phyloP scores from a whole-genome alignment of 306 rosid genomes.

The Lagenaria siceraria region DNA sequence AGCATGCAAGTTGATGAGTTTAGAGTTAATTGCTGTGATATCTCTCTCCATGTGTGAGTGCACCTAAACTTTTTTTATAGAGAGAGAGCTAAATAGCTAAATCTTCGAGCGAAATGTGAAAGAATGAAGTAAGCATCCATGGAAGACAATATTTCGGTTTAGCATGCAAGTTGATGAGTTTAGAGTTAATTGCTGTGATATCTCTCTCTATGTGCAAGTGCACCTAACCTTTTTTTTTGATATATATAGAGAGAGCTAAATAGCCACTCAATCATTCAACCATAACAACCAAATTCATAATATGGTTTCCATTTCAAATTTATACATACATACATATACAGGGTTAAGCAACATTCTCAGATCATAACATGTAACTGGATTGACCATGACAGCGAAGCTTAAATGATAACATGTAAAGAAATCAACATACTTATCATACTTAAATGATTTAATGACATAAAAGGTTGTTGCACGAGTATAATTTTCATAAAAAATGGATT shows the following conservation, averaged over 20 bases:
- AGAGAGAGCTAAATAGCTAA: background rate
- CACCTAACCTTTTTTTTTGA: background rate
- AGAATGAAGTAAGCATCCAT: background rate
- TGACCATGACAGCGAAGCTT: background rate
- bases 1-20: background rate
- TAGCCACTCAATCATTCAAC: background rate
- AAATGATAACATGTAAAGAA: background rate
- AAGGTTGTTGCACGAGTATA: background rate
- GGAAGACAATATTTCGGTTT: background rate
- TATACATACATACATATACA: background rate
- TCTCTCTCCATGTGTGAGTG: background rate
- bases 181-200: background rate
- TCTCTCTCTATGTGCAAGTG: background rate
- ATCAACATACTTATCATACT: background rate
- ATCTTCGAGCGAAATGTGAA: background rate
- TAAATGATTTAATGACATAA: background rate
- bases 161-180: background rate
- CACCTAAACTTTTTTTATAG: background rate
- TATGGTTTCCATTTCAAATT: background rate
- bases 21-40: background rate
- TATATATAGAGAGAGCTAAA: background rate
- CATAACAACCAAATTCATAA: background rate
- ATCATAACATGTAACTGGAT: too few species aligned
- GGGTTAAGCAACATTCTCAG: background rate
- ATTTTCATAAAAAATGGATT: background rate